These are phyloP conservation scores for Suillus luteus DNA, from an alignment of 768 basidiomycete species.

Conservation along the genomic window DNA sequence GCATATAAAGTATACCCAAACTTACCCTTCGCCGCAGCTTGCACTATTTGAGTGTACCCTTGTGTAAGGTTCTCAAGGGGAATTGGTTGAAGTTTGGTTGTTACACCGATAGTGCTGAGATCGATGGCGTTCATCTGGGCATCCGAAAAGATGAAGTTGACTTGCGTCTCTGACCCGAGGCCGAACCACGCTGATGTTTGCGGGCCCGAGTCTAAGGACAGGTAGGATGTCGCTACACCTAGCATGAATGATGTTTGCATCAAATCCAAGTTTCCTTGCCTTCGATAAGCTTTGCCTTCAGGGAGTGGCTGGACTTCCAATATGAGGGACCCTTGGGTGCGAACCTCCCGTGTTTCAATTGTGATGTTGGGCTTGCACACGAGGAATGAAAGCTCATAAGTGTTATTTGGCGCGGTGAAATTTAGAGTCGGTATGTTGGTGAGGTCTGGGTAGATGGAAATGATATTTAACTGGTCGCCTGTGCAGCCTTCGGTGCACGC, in stretches of 20 bases:
- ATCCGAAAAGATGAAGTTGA: constrained; percentile 7
- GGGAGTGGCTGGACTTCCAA: constrained; percentile 18
- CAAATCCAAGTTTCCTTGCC: constrained; percentile 13
- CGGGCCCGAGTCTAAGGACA: constrained; percentile 7
- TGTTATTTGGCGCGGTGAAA: constrained; percentile 11
- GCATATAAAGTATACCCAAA: not conserved
- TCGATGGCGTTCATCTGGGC: constrained; percentile 6
- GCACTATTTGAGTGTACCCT: constrained; percentile 11
- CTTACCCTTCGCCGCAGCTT: constrained; percentile 10
- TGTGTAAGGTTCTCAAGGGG: constrained; percentile 9
- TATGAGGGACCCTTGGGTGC: constrained; percentile 20
- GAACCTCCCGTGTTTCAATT: constrained; percentile 26
- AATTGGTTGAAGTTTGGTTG: not conserved
- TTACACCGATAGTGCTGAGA: not conserved
- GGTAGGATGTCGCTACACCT: not conserved
- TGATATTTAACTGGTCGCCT: not conserved
- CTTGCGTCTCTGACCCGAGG: constrained; percentile 13
- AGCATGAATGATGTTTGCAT: constrained; percentile 11
- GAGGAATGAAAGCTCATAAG: constrained; percentile 25
- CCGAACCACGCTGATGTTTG: not conserved
- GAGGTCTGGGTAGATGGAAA: not conserved
- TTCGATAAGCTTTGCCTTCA: not conserved
- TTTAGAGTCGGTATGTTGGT: constrained; percentile 9
- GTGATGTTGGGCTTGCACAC: constrained; percentile 26
- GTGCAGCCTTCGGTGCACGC: constrained; percentile 11